A percentile compares a stretch with the other conserved stretches of the same genome.
Evolutionary conservation across 1,284 basidiomycete species (phyloP).

Genomic region (Ganoderma lingzhi): DNA sequence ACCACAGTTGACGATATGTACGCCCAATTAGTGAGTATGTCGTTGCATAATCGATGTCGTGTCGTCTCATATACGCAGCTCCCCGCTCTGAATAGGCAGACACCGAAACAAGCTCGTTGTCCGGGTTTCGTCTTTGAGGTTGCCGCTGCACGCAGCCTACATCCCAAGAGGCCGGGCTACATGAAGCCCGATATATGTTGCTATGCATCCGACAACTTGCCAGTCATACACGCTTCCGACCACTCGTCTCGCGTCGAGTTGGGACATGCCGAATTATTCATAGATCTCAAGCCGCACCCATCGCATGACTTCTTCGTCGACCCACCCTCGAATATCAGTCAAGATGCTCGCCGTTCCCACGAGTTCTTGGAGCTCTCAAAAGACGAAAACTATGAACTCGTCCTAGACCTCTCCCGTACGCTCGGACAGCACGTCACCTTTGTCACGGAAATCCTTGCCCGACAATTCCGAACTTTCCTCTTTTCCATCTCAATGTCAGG

Average conservation of each 20-base stretch:
- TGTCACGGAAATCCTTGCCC: conserved; percentile 18
- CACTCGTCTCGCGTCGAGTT: not conserved
- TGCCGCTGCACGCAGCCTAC: not conserved
- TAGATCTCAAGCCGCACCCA: not conserved
- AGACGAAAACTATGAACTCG: not conserved
- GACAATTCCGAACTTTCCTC: conserved; percentile 25
- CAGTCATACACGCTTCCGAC: not conserved
- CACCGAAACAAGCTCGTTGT: conserved; percentile 15
- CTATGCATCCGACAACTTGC: not conserved
- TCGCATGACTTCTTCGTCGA: not conserved
- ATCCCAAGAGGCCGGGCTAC: not conserved
- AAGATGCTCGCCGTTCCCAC: not conserved
- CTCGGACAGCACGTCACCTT: conserved; percentile 23
- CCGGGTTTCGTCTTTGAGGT: conserved; percentile 22
- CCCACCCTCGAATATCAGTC: not conserved
- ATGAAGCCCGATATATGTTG: conserved; percentile 25
- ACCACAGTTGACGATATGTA: not conserved
- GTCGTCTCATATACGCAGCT: not conserved
- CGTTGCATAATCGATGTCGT: not conserved
- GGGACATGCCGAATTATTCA: not conserved
- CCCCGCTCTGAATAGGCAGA: conserved; percentile 7
- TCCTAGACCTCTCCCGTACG: not conserved
- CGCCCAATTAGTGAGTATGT: conserved; percentile 7
- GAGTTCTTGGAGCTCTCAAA: not conserved
- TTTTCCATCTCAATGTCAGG: conserved; percentile 40